Conservation (phyloP, 495 filamentous ascomycete species). For the Aspergillus biplanus region DNA sequence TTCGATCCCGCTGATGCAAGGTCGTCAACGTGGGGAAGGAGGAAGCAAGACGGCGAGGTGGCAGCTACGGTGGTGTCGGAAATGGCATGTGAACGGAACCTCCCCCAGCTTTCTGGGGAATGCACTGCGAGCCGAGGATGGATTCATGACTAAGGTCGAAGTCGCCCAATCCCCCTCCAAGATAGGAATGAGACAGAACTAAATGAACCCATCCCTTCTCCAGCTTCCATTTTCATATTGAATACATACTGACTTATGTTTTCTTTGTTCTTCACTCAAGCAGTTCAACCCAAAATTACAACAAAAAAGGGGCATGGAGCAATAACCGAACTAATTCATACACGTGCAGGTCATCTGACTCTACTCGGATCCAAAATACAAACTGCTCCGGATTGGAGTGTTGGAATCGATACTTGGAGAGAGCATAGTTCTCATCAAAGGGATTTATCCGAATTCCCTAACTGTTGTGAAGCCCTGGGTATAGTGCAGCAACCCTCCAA, state of each 20-base stretch:
- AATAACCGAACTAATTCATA: too few relatives aligned
- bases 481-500: not conserved
- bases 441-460: not conserved
- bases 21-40: not conserved
- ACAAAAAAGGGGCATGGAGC: too few relatives aligned
- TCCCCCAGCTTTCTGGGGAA: conserved; percentile 15
- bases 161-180: conserved; percentile 9
- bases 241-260: too few relatives aligned
- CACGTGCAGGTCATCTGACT: too few relatives aligned
- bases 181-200: too few relatives aligned
- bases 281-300: too few relatives aligned
- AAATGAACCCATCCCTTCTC: too few relatives aligned
- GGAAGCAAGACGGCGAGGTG: conserved; percentile 3
- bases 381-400: too few relatives aligned
- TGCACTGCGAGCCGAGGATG: conserved; percentile 13
- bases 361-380: too few relatives aligned
- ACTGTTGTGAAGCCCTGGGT: not conserved
- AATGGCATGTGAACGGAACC: conserved; percentile 23
- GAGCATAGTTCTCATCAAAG: not conserved
- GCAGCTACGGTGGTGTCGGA: conserved; percentile 1
- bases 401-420: too few relatives aligned
- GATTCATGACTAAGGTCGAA: conserved; percentile 18
- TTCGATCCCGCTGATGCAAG: not conserved
- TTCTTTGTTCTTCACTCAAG: too few relatives aligned
- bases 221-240: too few relatives aligned